Conservation (phyloP, 164 flowering plant genomes). For the Magnolia kwangsiensis region DNA sequence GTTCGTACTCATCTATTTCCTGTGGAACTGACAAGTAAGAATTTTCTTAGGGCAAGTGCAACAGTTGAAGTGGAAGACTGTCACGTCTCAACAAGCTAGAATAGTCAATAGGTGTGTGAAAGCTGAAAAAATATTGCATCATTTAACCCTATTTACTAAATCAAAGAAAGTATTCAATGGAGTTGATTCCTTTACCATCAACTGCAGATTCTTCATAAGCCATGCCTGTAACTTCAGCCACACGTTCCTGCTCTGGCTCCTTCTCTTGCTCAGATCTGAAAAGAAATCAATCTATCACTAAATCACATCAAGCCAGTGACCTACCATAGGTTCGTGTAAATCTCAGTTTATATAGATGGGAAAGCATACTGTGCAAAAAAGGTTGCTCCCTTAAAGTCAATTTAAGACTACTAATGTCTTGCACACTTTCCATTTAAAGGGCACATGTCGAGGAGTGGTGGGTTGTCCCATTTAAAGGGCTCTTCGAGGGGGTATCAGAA, state of each 20-base stretch:
- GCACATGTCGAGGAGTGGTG: too few relatives aligned
- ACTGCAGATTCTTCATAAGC: slow-evolving; percentile 61
- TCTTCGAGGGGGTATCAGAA: too few relatives aligned
- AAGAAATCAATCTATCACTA: not conserved
- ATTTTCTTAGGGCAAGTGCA: slow-evolving; percentile 4
- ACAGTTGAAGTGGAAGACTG: not conserved
- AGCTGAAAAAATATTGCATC: not conserved
- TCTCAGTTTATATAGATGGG: too few relatives aligned
- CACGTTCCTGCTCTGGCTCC: slow-evolving; percentile 83
- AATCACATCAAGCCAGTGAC: too few relatives aligned
- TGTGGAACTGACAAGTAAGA: slow-evolving; percentile 58
- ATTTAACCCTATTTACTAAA: not conserved
- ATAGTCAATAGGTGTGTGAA: slow-evolving; percentile 4
- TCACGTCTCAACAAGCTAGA: not conserved
- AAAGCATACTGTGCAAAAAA: too few relatives aligned
- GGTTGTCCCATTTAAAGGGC: too few relatives aligned
- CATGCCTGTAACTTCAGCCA: slow-evolving; percentile 62
- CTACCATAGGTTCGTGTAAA: too few relatives aligned
- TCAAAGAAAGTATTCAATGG: not conserved
- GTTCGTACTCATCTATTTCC: slow-evolving; percentile 97
- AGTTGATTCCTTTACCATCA: slow-evolving; percentile 49
- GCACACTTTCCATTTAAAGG: too few relatives aligned
- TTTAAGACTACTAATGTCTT: too few relatives aligned
- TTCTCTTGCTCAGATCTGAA: slow-evolving; percentile 96
- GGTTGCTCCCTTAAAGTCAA: too few relatives aligned